Percentiles rank a stretch among this genome's conserved stretches.
phyloP scores from a whole-genome alignment of 2,329 filamentous ascomycete species.

The Colletotrichum orbiculare region DNA sequence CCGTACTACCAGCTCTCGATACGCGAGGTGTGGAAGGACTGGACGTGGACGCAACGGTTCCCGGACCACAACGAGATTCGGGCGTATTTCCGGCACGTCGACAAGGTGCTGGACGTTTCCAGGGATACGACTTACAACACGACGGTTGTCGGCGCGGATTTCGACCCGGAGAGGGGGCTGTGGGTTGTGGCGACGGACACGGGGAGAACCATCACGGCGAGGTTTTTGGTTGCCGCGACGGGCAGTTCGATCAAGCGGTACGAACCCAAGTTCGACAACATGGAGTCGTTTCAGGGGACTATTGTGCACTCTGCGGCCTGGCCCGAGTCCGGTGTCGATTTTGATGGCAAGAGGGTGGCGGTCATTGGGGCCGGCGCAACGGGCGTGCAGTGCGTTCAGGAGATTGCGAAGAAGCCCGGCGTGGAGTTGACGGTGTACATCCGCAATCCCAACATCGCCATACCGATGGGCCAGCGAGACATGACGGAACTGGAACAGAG shows the following conservation, averaged over 20 bases:
- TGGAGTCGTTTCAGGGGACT: constrained; percentile 44
- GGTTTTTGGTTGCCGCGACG: constrained; percentile 57
- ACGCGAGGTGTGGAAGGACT: constrained; percentile 54
- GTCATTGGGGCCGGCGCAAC: constrained; percentile 48
- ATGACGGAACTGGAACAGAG: constrained; percentile 59
- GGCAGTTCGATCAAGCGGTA: constrained; percentile 59
- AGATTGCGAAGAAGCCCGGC: constrained; percentile 48
- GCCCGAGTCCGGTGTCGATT: constrained; percentile 38
- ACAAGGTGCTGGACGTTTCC: constrained; percentile 53
- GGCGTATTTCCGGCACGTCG: constrained; percentile 59
- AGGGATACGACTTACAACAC: constrained; percentile 58
- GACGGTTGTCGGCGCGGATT: constrained; percentile 53
- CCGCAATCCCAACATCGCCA: constrained; percentile 66
- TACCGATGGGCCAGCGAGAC: constrained; percentile 66
- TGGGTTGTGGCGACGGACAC: constrained; percentile 58
- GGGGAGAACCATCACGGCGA: constrained; percentile 50
- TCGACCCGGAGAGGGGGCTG: constrained; percentile 45
- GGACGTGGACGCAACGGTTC: constrained; percentile 55
- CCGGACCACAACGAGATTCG: constrained; percentile 53
- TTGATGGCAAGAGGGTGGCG: constrained; percentile 42
- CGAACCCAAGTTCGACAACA: constrained; percentile 47
- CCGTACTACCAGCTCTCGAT: constrained; percentile 50
- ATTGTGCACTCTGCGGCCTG: constrained; percentile 45
- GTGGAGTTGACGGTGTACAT: constrained; percentile 60
- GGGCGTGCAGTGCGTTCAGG: constrained; percentile 45